Evolutionary conservation across 768 basidiomycete species (phyloP), one percentile per base, ranked within the genome.

Genomic region (Russula earlei): DNA sequence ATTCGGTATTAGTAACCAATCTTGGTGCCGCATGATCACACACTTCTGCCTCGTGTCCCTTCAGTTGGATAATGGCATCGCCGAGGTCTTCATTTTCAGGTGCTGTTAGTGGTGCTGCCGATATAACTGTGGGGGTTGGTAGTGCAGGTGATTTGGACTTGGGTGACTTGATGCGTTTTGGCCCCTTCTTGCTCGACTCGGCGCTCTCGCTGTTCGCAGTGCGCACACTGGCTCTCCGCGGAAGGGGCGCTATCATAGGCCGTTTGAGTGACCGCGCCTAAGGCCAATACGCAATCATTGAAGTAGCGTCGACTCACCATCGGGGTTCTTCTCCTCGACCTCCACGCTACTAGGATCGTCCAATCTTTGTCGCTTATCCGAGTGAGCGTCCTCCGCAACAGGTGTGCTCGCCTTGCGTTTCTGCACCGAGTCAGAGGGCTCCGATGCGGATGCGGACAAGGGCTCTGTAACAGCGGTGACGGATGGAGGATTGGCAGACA

Each of bases 321-420:
- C 82, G 22, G 49, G 4, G 20, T 44, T 58, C 38, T 22, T 54
- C 17, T 60, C 52, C 22, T 42, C 53, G 1, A 73, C 61, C 48
- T 72, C 61, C 3, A 27, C 17, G n/a, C n/a, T 73, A 72, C 76
- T 75, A 44, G 77, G 75, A 44, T 79, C 75, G 33, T 68, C 69
- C 55, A 73, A 78, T 65, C 77, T 80, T 22, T 77, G 69, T 22
- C 84, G 79, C 67, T 89, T 89, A 66, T 87, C 86, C 34, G 70
- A 70, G 31, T 78, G 84, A 34, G 69, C 75, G 40, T 79, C 72
- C 8, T 62, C 61, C 5, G 41, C 51, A 34, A 70, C 71, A 19
- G 71, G 69, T 9, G 61, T 61, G 45, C 56, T 61, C 19, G 59
- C 62, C 44, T 61, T 62, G 46, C 62, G 59, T 45, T 62, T 62